Percentiles rank a stretch among this genome's conserved stretches.
These are phyloP conservation scores for Globisporangium lucens DNA, from an alignment of 352 stramenopile species.

Conservation along the genomic window DNA sequence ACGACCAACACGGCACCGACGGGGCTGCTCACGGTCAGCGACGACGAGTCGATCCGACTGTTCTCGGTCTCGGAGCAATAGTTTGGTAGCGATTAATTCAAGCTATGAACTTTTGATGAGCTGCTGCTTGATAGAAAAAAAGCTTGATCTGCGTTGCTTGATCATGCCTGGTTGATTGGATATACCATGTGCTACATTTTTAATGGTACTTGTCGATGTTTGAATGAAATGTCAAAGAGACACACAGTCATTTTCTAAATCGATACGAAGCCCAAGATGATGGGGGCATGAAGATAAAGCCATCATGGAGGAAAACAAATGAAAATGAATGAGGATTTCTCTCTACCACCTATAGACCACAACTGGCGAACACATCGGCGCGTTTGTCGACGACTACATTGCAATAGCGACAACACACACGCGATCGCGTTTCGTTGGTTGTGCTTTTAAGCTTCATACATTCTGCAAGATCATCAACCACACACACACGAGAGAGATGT, in stretches of 20 bases:
- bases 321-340: constrained; percentile 19
- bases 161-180: too few relatives aligned
- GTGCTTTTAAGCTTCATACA: constrained; percentile 78
- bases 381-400: neutral
- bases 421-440: neutral
- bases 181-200: neutral
- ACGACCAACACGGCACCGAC: constrained; percentile 36
- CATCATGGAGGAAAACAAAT: constrained; percentile 3
- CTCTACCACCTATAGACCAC: constrained; percentile 19
- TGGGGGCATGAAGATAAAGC: neutral
- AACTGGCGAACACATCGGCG: constrained; percentile 1
- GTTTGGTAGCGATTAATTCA: neutral
- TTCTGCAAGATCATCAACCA: constrained; percentile 33
- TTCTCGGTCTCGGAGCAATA: constrained; percentile 41
- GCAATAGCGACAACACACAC: neutral
- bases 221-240: neutral
- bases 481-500: neutral
- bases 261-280: neutral
- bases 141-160: too few relatives aligned
- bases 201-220: neutral
- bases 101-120: neutral
- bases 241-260: neutral
- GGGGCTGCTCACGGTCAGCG: constrained; percentile 72
- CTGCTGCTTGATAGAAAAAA: neutral
- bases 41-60: constrained; percentile 81